phyloP scores from a whole-genome alignment of 192 early-diverging fungal genomes.

The Entrophospora sp. region DNA sequence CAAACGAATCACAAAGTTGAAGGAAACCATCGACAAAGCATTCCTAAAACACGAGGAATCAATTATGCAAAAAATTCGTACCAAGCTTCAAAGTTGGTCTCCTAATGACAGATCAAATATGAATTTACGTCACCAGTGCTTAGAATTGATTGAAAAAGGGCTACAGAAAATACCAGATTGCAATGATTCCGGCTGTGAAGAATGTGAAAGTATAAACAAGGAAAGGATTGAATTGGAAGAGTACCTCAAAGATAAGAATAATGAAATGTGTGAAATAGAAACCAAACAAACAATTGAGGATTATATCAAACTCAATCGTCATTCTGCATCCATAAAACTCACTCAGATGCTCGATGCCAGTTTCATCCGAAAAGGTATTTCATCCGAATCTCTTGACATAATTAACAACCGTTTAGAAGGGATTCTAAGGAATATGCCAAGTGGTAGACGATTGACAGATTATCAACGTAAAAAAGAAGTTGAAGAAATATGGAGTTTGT shows the following conservation, averaged over 20 bases:
- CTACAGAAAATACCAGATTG: background rate
- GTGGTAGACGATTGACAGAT: background rate
- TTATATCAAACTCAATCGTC: background rate
- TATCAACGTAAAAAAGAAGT: background rate
- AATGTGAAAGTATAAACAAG: background rate
- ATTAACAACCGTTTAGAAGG: background rate
- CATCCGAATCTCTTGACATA: background rate
- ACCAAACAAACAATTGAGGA: background rate
- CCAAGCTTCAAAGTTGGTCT: background rate
- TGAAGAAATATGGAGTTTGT: background rate
- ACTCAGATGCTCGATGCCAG: background rate
- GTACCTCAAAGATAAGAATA: background rate
- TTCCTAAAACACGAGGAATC: constrained; percentile 1
- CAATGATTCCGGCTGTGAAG: background rate
- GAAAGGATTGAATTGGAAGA: background rate
- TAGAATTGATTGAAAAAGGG: background rate
- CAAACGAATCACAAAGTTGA: constrained; percentile 5
- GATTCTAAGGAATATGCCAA: background rate
- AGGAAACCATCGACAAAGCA: constrained; percentile 9
- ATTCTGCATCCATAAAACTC: background rate
- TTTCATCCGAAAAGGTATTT: background rate
- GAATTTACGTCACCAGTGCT: background rate
- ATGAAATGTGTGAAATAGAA: background rate
- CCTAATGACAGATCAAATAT: background rate
- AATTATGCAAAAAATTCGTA: background rate